phyloP scores from a whole-genome alignment of 2,329 filamentous ascomycete species.

The Pseudogymnoascus sp. region DNA sequence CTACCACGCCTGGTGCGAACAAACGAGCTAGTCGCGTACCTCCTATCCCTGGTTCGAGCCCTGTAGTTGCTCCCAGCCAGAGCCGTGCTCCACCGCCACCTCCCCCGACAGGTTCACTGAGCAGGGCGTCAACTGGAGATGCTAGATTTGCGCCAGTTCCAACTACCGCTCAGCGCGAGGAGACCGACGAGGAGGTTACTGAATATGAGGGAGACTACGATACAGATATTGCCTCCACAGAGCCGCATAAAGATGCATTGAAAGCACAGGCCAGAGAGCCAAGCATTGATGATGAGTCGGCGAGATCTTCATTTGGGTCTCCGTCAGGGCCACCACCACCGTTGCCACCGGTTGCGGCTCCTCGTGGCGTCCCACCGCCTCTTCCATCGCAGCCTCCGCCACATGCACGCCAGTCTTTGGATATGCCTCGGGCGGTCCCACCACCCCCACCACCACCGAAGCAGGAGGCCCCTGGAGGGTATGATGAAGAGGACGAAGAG shows the following conservation, averaged over 20 bases:
- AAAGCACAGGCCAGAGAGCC: conserved; percentile 73
- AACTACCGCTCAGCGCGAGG: conserved; percentile 41
- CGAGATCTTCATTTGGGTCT: conserved; percentile 40
- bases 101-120: conserved; percentile 41
- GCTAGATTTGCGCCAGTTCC: conserved; percentile 39
- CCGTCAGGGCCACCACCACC: conserved; percentile 41
- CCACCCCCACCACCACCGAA: conserved; percentile 52
- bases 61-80: conserved; percentile 40
- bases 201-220: conserved; percentile 98
- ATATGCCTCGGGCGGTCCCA: conserved; percentile 62
- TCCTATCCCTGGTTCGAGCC: conserved; percentile 52
- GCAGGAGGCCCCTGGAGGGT: conserved; percentile 30
- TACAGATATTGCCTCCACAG: conserved; percentile 90
- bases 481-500: conserved; percentile 59
- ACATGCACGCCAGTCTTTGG: conserved; percentile 53
- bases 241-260: conserved; percentile 87
- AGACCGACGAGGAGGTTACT: conserved; percentile 71
- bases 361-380: conserved; percentile 49
- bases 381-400: conserved; percentile 30
- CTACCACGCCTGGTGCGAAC: conserved; percentile 30
- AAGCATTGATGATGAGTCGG: conserved; percentile 62
- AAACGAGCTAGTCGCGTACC: conserved; percentile 51
- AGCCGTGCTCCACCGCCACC: conserved; percentile 60
- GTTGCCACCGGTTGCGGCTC: conserved; percentile 45
- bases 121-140: conserved; percentile 54